These are phyloP conservation scores for Aspergillus pseudoglaucus DNA, from an alignment of 2,329 filamentous ascomycete species.

Conservation along the genomic window DNA sequence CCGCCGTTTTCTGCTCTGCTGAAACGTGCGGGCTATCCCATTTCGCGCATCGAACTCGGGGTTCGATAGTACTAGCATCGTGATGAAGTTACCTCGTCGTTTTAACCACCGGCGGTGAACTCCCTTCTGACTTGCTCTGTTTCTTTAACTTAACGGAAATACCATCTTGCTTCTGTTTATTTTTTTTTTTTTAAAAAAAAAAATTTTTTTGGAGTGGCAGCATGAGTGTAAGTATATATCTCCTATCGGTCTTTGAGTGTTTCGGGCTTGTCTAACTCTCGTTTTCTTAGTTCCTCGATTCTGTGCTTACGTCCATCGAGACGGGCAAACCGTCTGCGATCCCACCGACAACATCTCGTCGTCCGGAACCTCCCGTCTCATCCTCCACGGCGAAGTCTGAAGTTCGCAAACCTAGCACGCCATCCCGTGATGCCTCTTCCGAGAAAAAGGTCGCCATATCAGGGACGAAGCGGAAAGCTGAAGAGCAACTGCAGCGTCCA, in stretches of 20 bases:
- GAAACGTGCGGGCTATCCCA: background rate
- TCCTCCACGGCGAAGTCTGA: slow-evolving; percentile 17
- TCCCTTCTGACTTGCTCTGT: slow-evolving; percentile 10
- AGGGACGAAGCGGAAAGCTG: slow-evolving; percentile 39
- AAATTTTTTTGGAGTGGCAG: slow-evolving; percentile 7
- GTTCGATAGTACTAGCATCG: slow-evolving; percentile 24
- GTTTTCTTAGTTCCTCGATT: slow-evolving; percentile 42
- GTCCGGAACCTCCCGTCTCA: slow-evolving; percentile 18
- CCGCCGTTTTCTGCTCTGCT: background rate
- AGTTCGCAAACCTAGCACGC: slow-evolving; percentile 14
- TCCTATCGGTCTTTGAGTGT: background rate
- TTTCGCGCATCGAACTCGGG: slow-evolving; percentile 3
- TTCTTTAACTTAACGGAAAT: slow-evolving; percentile 1
- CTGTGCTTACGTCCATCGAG: slow-evolving; percentile 46
- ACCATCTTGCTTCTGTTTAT: background rate
- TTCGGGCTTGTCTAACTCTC: slow-evolving; percentile 14
- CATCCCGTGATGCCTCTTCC: slow-evolving; percentile 8
- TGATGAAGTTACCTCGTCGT: slow-evolving; percentile 34
- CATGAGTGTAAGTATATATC: slow-evolving; percentile 33
- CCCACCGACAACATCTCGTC: slow-evolving; percentile 16
- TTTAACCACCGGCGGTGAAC: slow-evolving; percentile 35
- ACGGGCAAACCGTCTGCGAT: slow-evolving; percentile 31
- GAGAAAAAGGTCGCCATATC: slow-evolving; percentile 13
- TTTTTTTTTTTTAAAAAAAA: background rate
- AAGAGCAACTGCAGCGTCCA: slow-evolving; percentile 29